Conservation (phyloP, 2,329 filamentous ascomycete genomes). For the Diaporthe capsici region DNA sequence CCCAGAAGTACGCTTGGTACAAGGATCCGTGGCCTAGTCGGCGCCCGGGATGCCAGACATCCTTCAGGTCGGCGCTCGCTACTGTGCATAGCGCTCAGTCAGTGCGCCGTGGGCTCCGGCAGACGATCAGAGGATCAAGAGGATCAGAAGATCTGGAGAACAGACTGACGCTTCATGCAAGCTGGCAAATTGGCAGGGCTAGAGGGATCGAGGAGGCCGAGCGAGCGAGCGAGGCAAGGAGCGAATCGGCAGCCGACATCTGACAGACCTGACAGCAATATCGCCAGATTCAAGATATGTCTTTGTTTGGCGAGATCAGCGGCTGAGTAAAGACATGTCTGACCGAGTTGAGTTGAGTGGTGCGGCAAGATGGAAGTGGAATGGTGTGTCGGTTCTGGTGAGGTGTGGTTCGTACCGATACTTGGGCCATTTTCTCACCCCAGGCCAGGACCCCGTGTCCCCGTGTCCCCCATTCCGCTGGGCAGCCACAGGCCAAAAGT, state of each 20-base stretch:
- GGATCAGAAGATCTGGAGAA: conserved; percentile 17
- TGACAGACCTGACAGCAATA: conserved; percentile 17
- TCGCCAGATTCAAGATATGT: conserved; percentile 16
- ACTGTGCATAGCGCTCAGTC: conserved; percentile 10
- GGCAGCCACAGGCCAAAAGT: conserved; percentile 14
- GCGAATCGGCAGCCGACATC: conserved; percentile 1
- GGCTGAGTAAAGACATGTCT: conserved; percentile 24
- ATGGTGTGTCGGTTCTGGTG: neutral
- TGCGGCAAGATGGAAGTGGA: conserved; percentile 14
- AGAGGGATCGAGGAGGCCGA: neutral
- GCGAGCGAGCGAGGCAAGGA: neutral
- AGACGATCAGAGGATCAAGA: conserved; percentile 17
- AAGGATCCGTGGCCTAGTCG: neutral
- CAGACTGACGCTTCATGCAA: neutral
- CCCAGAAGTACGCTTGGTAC: neutral
- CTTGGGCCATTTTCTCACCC: neutral
- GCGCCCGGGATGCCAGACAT: conserved; percentile 9
- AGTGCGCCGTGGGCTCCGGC: neutral
- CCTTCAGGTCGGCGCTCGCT: conserved; percentile 26
- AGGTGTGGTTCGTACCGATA: conserved; percentile 32
- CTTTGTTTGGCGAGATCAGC: conserved; percentile 33
- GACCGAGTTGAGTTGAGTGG: neutral
- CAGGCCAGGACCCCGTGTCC: neutral
- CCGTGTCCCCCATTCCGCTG: conserved; percentile 1
- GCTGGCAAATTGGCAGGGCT: neutral